phyloP scores from a whole-genome alignment of 2,329 filamentous ascomycete genomes.

The Colletotrichum somersetense region DNA sequence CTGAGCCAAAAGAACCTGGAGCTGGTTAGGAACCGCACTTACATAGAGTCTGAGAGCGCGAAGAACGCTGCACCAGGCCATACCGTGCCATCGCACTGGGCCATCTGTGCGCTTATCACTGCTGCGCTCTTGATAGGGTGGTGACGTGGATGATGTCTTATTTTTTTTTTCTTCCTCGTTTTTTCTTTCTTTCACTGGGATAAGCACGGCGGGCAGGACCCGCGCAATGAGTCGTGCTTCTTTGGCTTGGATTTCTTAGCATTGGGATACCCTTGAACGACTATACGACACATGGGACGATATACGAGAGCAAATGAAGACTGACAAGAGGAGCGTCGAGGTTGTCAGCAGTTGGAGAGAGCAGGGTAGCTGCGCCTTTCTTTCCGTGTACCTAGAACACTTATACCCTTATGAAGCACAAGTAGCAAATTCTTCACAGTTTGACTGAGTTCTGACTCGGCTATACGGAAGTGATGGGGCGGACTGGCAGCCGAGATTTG shows the following conservation, averaged over 20 bases:
- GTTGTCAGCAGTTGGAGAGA: not conserved
- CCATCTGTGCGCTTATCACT: constrained; percentile 14
- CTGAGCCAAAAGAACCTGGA: constrained; percentile 50
- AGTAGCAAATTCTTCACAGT: not conserved
- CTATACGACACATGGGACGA: constrained; percentile 24
- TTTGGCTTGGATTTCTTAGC: constrained; percentile 32
- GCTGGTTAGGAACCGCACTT: constrained; percentile 40
- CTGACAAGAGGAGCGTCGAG: constrained; percentile 18
- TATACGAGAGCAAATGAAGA: constrained; percentile 44
- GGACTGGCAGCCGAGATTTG: not conserved
- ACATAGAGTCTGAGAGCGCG: constrained; percentile 42
- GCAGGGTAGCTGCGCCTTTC: not conserved
- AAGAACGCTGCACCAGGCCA: constrained; percentile 34
- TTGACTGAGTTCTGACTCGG: not conserved
- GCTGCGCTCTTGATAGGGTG: constrained; percentile 10
- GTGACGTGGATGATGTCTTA: not conserved
- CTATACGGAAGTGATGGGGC: not conserved
- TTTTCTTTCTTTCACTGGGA: constrained; percentile 1
- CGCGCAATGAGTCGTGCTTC: constrained; percentile 27
- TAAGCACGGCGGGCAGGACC: constrained; percentile 38
- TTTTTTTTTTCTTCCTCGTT: not conserved
- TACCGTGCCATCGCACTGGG: constrained; percentile 15
- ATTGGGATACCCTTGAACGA: constrained; percentile 42
- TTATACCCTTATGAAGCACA: constrained; percentile 27
- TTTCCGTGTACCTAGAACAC: constrained; percentile 30